Conservation (phyloP, 257 asterid species). For the Knoxia roxburghii region DNA sequence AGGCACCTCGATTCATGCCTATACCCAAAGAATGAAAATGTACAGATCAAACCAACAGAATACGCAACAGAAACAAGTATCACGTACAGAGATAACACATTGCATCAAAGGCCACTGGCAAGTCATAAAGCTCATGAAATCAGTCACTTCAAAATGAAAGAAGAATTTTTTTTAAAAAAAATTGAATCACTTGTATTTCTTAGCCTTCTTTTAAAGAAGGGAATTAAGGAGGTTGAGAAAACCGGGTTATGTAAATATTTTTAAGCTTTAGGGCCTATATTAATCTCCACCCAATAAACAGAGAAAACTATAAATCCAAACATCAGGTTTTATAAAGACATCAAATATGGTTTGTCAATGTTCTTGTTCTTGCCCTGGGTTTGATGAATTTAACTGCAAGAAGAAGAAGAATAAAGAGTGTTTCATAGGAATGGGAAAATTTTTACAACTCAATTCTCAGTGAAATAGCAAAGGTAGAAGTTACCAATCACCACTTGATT, state of each 20-base stretch:
- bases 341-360: neutral
- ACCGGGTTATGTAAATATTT: neutral
- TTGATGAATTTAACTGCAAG: neutral
- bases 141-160: neutral
- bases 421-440: neutral
- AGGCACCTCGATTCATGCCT: too few species aligned
- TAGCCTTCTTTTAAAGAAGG: neutral
- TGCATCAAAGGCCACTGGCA: too few species aligned
- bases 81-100: too few species aligned
- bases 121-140: neutral
- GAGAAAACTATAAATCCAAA: neutral
- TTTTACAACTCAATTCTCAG: slow-evolving; percentile 1
- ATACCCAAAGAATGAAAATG: too few species aligned
- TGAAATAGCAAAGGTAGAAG: slow-evolving; percentile 23
- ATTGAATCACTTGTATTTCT: neutral
- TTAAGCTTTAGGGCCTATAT: neutral
- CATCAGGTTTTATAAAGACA: neutral
- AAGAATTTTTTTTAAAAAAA: neutral
- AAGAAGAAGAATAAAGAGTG: too few species aligned
- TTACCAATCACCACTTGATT: slow-evolving; percentile 62
- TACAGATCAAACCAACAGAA: too few species aligned
- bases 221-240: neutral
- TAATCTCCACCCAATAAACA: neutral
- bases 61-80: too few species aligned
- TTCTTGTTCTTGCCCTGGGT: neutral